Evolutionary conservation across 495 filamentous ascomycete species (phyloP).

Genomic region (Thozetella sp.): DNA sequence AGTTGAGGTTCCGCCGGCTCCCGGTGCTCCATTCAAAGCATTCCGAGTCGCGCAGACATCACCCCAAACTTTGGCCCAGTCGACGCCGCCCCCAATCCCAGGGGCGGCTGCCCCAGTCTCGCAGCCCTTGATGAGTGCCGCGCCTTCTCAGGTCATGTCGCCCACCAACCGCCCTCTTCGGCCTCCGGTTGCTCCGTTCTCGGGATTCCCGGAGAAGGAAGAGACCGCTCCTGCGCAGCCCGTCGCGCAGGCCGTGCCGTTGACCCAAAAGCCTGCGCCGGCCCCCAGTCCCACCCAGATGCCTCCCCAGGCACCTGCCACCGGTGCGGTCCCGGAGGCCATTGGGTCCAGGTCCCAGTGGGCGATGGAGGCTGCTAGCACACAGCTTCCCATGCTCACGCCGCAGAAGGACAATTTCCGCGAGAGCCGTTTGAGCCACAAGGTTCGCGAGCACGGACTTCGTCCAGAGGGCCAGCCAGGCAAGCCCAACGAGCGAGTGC

Average conservation of each 20-base stretch:
- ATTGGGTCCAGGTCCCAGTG: neutral
- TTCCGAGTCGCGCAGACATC: conserved; percentile 41
- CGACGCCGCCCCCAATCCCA: neutral
- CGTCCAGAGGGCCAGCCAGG: conserved; percentile 26
- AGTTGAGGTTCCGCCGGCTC: conserved; percentile 39
- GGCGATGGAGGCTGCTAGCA: neutral
- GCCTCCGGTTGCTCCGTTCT: conserved; percentile 31
- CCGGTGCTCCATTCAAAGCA: conserved; percentile 29
- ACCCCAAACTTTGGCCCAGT: neutral
- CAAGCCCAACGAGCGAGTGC: conserved; percentile 24
- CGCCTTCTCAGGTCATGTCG: conserved; percentile 36
- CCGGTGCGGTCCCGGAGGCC: neutral
- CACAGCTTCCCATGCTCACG: neutral
- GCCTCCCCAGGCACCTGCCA: conserved; percentile 10
- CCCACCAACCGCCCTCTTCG: conserved; percentile 33
- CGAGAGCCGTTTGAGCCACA: neutral
- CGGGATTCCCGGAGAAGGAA: conserved; percentile 24
- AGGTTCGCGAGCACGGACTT: conserved; percentile 16
- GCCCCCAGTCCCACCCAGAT: conserved; percentile 12
- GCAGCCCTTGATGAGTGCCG: conserved; percentile 9
- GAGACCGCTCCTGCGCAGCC: conserved; percentile 12
- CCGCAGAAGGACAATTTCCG: conserved; percentile 3
- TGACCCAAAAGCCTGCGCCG: conserved; percentile 11
- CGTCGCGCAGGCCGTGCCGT: conserved; percentile 15
- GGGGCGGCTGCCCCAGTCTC: neutral